Conservation (phyloP, 2,329 filamentous ascomycete species). For the Scytalidium sp. region DNA sequence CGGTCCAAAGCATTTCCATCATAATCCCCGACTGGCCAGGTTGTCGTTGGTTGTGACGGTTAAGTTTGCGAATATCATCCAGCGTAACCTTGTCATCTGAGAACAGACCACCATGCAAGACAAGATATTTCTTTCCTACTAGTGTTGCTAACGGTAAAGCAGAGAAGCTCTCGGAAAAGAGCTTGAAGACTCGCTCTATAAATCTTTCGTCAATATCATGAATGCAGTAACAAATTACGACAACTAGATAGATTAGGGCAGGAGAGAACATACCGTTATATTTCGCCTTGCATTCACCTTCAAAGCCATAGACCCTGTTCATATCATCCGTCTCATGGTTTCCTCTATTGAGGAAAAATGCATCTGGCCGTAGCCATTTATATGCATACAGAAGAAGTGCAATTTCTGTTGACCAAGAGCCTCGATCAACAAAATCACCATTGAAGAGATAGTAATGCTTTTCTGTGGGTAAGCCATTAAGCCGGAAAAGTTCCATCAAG, state of each 20-base stretch:
- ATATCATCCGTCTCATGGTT: conserved; percentile 99
- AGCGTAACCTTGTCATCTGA: conserved; percentile 90
- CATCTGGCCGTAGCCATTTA: conserved; percentile 87
- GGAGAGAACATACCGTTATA: conserved; percentile 71
- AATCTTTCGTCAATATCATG: neutral
- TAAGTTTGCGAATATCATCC: conserved; percentile 89
- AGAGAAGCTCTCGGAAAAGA: conserved; percentile 98
- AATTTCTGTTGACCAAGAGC: conserved; percentile 98
- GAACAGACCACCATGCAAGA: conserved; percentile 92
- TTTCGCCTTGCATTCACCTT: conserved; percentile 97
- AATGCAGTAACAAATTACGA: neutral
- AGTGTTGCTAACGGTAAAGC: conserved; percentile 88
- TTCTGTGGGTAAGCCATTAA: conserved; percentile 81
- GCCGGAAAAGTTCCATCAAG: conserved; percentile 89
- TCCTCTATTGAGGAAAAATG: conserved; percentile 93
- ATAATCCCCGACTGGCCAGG: conserved; percentile 92
- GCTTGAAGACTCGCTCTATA: conserved; percentile 74
- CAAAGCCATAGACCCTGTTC: conserved; percentile 98
- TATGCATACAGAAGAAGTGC: conserved; percentile 90
- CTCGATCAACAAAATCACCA: conserved; percentile 96
- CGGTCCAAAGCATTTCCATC: conserved; percentile 99
- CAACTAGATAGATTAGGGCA: neutral
- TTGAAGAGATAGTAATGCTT: conserved; percentile 97
- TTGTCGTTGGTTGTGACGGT: conserved; percentile 87
- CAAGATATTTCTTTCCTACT: conserved; percentile 86